These are phyloP conservation scores for Neocatenulostroma microsporum DNA, from an alignment of 2,329 filamentous ascomycete species.

Conservation along the genomic window DNA sequence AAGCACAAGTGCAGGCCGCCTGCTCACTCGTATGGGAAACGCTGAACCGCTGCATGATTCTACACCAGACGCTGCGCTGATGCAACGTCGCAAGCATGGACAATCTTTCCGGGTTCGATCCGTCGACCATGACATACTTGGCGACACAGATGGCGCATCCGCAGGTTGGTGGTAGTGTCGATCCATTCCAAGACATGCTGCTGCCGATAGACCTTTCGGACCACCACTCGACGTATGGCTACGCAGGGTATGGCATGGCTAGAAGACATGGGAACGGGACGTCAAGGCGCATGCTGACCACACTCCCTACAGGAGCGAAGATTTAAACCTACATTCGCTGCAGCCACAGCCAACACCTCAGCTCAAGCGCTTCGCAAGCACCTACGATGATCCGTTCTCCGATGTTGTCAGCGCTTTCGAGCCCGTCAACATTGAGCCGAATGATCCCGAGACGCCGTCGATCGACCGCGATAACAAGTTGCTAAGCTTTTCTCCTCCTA, in stretches of 20 bases:
- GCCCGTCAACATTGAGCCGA: constrained; percentile 31
- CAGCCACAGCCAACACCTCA: constrained; percentile 21
- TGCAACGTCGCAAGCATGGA: constrained; percentile 20
- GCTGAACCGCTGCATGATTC: no score
- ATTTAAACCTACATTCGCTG: constrained; percentile 20
- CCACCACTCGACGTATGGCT: constrained; percentile 52
- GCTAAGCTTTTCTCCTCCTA: constrained; percentile 44
- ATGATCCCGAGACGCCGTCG: constrained; percentile 43
- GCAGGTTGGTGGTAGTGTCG: constrained; percentile 40
- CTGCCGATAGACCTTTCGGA: constrained; percentile 49
- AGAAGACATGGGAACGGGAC: no score
- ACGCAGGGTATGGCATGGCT: constrained; percentile 47
- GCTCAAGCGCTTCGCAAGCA: constrained; percentile 29
- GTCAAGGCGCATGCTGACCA: constrained; percentile 5
- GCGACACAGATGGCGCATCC: constrained; percentile 50
- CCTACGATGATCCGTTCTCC: constrained; percentile 45
- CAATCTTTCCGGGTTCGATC: constrained; percentile 23
- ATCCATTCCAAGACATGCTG: constrained; percentile 39
- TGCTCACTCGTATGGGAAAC: no score
- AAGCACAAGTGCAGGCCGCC: no score
- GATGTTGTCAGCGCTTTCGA: constrained; percentile 45
- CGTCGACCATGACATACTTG: constrained; percentile 50
- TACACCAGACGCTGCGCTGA: neutral
- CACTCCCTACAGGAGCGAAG: constrained; percentile 18
- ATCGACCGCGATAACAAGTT: constrained; percentile 57